phyloP scores from a whole-genome alignment of 1,139 yeast species.

The Pneumocystis oryctolagi region DNA sequence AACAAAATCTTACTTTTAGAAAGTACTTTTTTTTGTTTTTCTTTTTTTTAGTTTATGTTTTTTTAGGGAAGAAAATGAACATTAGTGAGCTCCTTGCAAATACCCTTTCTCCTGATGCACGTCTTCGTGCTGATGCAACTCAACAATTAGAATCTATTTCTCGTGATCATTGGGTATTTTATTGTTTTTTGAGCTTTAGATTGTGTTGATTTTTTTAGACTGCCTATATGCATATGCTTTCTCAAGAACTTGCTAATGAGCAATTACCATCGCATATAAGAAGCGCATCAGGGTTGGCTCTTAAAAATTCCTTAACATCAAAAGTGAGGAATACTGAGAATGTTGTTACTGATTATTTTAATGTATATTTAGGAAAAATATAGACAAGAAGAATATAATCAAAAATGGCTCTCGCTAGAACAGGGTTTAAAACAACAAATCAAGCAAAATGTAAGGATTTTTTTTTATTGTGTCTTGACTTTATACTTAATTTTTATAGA shows the following conservation, averaged over 20 bases:
- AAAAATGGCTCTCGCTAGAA: conserved; percentile 49
- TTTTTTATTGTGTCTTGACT: not conserved
- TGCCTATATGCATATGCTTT: conserved; percentile 54
- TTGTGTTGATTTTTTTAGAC: conserved; percentile 14
- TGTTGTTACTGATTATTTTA: conserved; percentile 5
- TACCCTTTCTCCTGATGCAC: conserved; percentile 16
- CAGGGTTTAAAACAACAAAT: conserved; percentile 43
- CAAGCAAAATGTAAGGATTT: conserved; percentile 33
- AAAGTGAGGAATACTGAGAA: conserved; percentile 30
- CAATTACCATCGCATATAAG: conserved; percentile 64
- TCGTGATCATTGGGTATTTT: conserved; percentile 48
- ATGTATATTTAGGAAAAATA: conserved; percentile 4
- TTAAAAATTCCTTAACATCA: conserved; percentile 76
- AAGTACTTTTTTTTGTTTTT: not conserved
- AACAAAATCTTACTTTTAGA: not conserved
- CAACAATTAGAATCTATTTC: conserved; percentile 60
- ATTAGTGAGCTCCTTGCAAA: conserved; percentile 8
- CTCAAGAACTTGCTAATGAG: conserved; percentile 57
- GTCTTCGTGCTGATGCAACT: conserved; percentile 67
- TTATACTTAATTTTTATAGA: conserved; percentile 16
- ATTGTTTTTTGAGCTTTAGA: not conserved
- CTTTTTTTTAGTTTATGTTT: conserved; percentile 17
- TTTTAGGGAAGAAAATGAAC: conserved; percentile 23
- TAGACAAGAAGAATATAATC: conserved; percentile 12
- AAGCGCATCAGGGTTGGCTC: conserved; percentile 76